These are phyloP conservation scores for Mycocentrospora acerina DNA, from an alignment of 2,329 filamentous ascomycete genomes.

Conservation along the genomic window DNA sequence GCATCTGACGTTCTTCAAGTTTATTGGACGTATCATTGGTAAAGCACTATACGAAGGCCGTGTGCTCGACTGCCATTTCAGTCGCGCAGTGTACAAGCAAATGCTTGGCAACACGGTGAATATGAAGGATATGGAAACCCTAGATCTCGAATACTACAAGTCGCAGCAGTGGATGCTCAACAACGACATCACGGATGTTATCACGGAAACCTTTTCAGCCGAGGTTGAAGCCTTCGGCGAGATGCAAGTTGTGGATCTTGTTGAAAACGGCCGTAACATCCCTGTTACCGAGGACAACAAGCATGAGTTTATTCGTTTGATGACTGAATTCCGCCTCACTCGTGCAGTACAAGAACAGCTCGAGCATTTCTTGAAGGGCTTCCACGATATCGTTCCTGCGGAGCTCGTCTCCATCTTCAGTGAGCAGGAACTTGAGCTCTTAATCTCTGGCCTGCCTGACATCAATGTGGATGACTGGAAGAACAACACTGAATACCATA, in stretches of 20 bases:
- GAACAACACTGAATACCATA: slow-evolving; percentile 97
- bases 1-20: slow-evolving; percentile 98
- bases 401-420: slow-evolving; percentile 97
- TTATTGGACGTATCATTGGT: slow-evolving; percentile 96
- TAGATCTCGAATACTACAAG: slow-evolving; percentile 98
- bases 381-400: slow-evolving; percentile 96
- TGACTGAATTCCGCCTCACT: slow-evolving; percentile 91
- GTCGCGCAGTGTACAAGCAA: slow-evolving; percentile 95
- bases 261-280: slow-evolving; percentile 85
- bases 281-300: slow-evolving; percentile 97
- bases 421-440: slow-evolving; percentile 92
- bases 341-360: slow-evolving; percentile 93
- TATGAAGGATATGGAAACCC: slow-evolving; percentile 98
- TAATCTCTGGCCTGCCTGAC: slow-evolving; percentile 95
- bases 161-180: slow-evolving; percentile 97
- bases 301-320: slow-evolving; percentile 91
- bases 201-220: slow-evolving; percentile 92
- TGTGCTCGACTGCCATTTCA: slow-evolving; percentile 97
- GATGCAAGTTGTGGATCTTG: slow-evolving; percentile 81
- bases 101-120: slow-evolving; percentile 94
- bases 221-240: slow-evolving; percentile 94
- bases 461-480: slow-evolving; percentile 99
- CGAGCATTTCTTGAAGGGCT: slow-evolving; percentile 88
- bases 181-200: slow-evolving; percentile 97
- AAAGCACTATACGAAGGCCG: slow-evolving; percentile 97